Evolutionary conservation across 805 yeast species (phyloP), one percentile per base, ranked within the genome.

Genomic region (Ogataea populi-albae): DNA sequence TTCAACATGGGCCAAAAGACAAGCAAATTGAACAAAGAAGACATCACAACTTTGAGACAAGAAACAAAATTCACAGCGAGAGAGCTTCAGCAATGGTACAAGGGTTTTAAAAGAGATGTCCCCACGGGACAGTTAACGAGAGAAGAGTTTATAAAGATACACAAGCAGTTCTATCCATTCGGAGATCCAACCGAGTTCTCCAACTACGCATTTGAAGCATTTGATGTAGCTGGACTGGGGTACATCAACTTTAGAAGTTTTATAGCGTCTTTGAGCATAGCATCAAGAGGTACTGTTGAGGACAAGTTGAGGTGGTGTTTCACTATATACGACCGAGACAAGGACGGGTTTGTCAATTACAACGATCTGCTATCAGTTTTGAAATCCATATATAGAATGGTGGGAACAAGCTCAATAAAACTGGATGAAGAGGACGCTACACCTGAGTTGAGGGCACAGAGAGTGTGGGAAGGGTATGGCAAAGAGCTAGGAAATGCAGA

Each of bases 11-110:
- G 98, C 10, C 89, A 88, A 52, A 83, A 96, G 21, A 91, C 95
- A 6, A 87, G 97, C 17, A 93, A 89, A 56, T 65, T 93, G 32
- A 83, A 95, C 12, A 87, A 83, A 51, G 98, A 93, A 49, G 98
- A 93, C 52, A 73, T 93, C 32, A 74, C 84, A 35, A 79, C 82
- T 36, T 74, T 93, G 40, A 84, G 83, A 57, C 81, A 78, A 54
- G 82, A 88, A 17, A 93, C 99, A 0, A 83, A 87, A 52, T 93
- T 93, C 55, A 96, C 91, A 55, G 79, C 89, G 35, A 73, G 96
- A 46, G 98, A 93, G 57, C 73, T 93, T 28, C 98, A 93, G 61
- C 98, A 91, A 57, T 93, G 99, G 99, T 91, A 91, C 57, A 91
- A 91, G 57, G 98, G 98, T 3, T 93, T 93, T 52, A 68, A 83